These are phyloP conservation scores for Pseudomassariella vexata DNA, from an alignment of 2,329 filamentous ascomycete genomes.

Conservation along the genomic window DNA sequence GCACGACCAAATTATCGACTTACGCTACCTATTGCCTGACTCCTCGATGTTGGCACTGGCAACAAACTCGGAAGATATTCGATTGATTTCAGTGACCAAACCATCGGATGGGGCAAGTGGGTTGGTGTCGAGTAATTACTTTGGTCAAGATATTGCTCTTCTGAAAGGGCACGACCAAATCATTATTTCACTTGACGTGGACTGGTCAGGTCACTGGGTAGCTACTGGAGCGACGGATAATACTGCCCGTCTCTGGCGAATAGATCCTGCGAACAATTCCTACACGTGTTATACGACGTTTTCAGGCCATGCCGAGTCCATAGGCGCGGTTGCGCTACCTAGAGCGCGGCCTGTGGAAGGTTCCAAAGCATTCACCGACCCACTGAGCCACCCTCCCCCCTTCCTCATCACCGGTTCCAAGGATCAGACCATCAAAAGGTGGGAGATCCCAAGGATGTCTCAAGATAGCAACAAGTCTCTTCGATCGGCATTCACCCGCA, in stretches of 20 bases:
- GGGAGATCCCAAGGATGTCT: constrained; percentile 66
- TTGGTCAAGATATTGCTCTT: constrained; percentile 82
- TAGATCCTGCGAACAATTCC: constrained; percentile 69
- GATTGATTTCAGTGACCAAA: constrained; percentile 68
- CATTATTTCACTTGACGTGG: constrained; percentile 86
- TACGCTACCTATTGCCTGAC: constrained; percentile 78
- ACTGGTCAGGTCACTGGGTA: constrained; percentile 97
- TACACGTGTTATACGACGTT: constrained; percentile 79
- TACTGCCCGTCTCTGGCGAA: constrained; percentile 81
- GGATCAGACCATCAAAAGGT: constrained; percentile 91
- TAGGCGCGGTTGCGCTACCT: constrained; percentile 84
- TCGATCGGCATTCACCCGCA: constrained; percentile 76
- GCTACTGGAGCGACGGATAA: constrained; percentile 97
- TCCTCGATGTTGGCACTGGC: constrained; percentile 80
- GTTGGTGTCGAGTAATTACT: constrained; percentile 50
- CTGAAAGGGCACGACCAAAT: constrained; percentile 92
- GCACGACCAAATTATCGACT: constrained; percentile 94
- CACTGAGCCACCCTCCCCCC: constrained; percentile 71
- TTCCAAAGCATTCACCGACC: constrained; percentile 66
- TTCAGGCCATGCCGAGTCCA: constrained; percentile 87
- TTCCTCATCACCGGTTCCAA: constrained; percentile 91
- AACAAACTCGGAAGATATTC: constrained; percentile 90
- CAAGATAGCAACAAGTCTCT: constrained; percentile 46
- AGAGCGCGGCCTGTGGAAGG: constrained; percentile 60
- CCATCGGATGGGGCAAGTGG: constrained; percentile 22